Base-by-base conservation (phyloP, 768 basidiomycete genomes). In the Suillus decipiens region DNA sequence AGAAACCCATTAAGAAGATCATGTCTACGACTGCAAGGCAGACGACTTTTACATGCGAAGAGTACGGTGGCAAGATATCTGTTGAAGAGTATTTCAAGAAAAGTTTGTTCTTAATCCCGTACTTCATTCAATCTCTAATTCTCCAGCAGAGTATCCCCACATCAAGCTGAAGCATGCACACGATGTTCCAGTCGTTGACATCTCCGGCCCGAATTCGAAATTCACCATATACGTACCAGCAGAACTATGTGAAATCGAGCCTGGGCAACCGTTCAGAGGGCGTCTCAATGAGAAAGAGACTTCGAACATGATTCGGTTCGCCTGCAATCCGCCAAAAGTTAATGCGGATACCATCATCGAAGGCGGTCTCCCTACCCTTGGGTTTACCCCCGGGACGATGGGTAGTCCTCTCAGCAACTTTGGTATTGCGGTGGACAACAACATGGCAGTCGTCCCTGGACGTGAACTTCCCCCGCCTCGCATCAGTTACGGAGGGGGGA, bases 181-280 rank as follows among this genome's bases (percentile, higher is more conserved):
- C 5, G 74, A 86, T 1, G 68, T 89, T 56, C 86, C 82, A 0
- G 79, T 89, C 11, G 80, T 90, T 45, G 83, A 89, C 63, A 82
- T 89, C 8, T 78, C 65, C 67, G 83, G 67, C 58, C 65, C 42
- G 59, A 69, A 71, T 42, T 54, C 76, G 34, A 66, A 67, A 39
- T 68, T 66, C 37, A 64, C 79, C 1, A 74, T 72, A 48, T 84
- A 73, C 67, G 73, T 92, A 1, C 91, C 91, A 0, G 85, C 89
- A 0, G 91, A 93, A 71, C 57, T 93, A 1, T 93, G 91, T 76
- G 76, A 83, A 28, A 89, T 93, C 57, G 72, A 79, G 11, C 73
- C 81, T 0, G 86, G 86, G 8, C 84, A 84, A 65, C 78, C 87
- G 0, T 90, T 84, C 78, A 80, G 81, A 24, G 88, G 84, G 7